phyloP scores from a whole-genome alignment of 306 rosid genomes.

The Geum urbanum region DNA sequence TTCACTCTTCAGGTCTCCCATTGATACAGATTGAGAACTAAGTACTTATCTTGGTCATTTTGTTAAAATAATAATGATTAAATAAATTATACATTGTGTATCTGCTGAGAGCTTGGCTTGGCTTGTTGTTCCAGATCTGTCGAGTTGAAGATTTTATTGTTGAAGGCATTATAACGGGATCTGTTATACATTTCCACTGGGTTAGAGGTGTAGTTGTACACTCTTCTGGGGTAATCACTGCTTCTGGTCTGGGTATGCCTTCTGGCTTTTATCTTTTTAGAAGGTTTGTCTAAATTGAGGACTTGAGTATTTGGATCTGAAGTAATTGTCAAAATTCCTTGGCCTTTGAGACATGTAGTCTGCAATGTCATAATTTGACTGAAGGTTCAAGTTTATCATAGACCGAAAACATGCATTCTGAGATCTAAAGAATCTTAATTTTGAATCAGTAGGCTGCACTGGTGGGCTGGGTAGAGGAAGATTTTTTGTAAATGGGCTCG shows the following conservation, averaged over 20 bases:
- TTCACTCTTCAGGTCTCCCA: slow-evolving; percentile 92
- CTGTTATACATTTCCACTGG: slow-evolving; percentile 91
- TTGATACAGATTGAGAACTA: slow-evolving; percentile 32
- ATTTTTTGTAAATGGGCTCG: slow-evolving; percentile 59
- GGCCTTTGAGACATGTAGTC: background rate
- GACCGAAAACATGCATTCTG: background rate
- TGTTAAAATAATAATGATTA: slow-evolving; percentile 13
- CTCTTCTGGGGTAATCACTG: slow-evolving; percentile 62
- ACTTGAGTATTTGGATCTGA: background rate
- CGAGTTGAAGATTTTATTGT: slow-evolving; percentile 79
- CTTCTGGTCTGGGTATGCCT: slow-evolving; percentile 77
- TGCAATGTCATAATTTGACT: background rate
- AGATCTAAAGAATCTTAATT: slow-evolving; percentile 10
- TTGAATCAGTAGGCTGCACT: slow-evolving; percentile 63
- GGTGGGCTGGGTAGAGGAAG: slow-evolving; percentile 84
- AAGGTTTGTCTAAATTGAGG: background rate
- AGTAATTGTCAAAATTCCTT: background rate
- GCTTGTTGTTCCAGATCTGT: slow-evolving; percentile 65
- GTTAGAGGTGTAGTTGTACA: slow-evolving; percentile 56
- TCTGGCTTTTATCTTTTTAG: slow-evolving; percentile 14
- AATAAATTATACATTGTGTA: slow-evolving; percentile 14
- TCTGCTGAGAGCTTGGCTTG: slow-evolving; percentile 29
- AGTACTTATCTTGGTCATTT: slow-evolving; percentile 36
- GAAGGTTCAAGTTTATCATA: background rate
- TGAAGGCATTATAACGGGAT: slow-evolving; percentile 77